Base-by-base conservation (phyloP, 169 alveolate genomes). In the Plasmodium cynomolgi region DNA sequence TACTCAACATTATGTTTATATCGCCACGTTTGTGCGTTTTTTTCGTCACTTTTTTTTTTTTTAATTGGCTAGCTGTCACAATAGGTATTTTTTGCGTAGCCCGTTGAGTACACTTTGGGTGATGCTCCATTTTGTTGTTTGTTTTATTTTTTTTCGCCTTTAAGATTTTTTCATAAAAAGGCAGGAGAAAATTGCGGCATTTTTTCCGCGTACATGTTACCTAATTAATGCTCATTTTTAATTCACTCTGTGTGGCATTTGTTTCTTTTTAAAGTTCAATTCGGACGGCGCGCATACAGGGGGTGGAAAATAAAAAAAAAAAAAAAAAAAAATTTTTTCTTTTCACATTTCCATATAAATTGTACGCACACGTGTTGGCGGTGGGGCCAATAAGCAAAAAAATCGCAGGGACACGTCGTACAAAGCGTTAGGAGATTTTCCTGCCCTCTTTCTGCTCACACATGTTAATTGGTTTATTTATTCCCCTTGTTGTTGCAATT, bases 391-490 rank as follows among this genome's bases (percentile, higher is more conserved):
- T 15, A 17, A 50, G 62, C 9, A 17, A 17, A 17, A 1, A 15
- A 13, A 50, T 50, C 23, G 62, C 62, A 50, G 62, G 62, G 3
- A 13, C 62, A 17, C 8, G 62, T 50, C 37, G 37, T 68, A 13
- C n/a, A 68, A 68, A 23, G 41, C 37, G 37, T 68, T 68, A 68
- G 15, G 39, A 23, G 37, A 68, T 26, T 68, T 68, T 68, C 62
- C n/a, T 68, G 39, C n/a, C 31, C 9, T 68, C 37, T 26, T 68
- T 68, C 77, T 6, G 31, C 17, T 68, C 56, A 84, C 31, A 31
- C 13, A 56, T 56, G 23, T 17, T 15, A 75, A 7, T 11, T 50
- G 26, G 80, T 88, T 88, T 71, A 88, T 34, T 88, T 88, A 7
- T 79, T 88, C 72, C 54, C 41, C 75, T 79, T 88, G n/a, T 31